Base-by-base conservation (phyloP, 208 protist species). In the Herpetomonas samuelpessoai region DNA sequence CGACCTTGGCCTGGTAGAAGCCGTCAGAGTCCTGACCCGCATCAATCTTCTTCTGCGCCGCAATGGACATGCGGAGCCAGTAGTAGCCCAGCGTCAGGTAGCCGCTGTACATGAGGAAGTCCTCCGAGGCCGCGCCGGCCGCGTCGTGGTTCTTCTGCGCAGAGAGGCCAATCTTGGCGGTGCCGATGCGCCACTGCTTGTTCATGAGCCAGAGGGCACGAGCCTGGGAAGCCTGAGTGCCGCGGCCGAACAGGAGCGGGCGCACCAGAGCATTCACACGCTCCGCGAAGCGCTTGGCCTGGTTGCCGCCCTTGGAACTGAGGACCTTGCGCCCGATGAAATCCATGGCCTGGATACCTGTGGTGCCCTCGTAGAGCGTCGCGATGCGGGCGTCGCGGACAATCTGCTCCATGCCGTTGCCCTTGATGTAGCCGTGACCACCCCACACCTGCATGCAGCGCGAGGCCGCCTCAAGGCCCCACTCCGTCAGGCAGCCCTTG, bases 311-410 rank as follows among this genome's bases (percentile, higher is more conserved):
- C 57, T 84, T 88, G 19, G 76, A 68, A 26, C 71, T 71, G 26
- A 92, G 66, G 22, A 97, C 62, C 68, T 95, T 94, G 57, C 86
- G 77, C 2, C 83, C 82, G 39, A 97, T 81, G 44, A 97, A 86
- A 60, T 95, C 92, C 35, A 94, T 55, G 26, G 85, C 79, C 71
- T 97, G 88, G 51, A 94, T 82, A 24, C 83, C 76, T 1, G 86
- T 93, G 29, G 87, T 95, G 61, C 87, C 87, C 57, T 93, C 87
- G 71, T 91, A 91, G 19, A 94, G 65, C 2, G 83, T 81, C 0
- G 73, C 66, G 65, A 90, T 88, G 62, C 80, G 81, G 4, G 82
- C 73, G 57, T 93, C 84, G 46, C 81, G 83, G 25, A 87, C 60
- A 59, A 92, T 89, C 68, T 82, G 81, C 67, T 92, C 86, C 74